Percentiles rank a stretch among this genome's conserved stretches.
phyloP scores from a whole-genome alignment of 164 flowering plant species.

The Dillenia turbinata region DNA sequence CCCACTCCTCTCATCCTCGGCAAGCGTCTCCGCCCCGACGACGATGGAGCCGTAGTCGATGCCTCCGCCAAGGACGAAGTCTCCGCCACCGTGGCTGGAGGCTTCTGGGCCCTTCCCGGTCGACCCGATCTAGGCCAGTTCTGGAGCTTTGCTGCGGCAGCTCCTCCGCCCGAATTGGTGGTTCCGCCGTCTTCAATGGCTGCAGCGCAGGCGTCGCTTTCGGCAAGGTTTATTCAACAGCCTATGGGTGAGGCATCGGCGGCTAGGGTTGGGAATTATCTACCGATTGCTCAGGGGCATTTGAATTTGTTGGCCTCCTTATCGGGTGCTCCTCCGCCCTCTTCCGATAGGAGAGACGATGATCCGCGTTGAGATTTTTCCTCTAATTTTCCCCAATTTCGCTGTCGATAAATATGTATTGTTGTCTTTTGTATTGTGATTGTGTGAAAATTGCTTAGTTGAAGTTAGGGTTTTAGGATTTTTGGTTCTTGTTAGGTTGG shows the following conservation, averaged over 20 bases:
- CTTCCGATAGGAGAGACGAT: constrained; percentile 49
- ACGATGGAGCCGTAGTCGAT: constrained; percentile 18
- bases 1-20: constrained; percentile 75
- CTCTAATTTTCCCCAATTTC: not conserved
- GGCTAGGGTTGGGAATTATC: constrained; percentile 67
- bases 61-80: constrained; percentile 18
- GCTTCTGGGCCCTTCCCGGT: constrained; percentile 83
- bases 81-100: constrained; percentile 29
- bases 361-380: constrained; percentile 39
- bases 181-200: constrained; percentile 24
- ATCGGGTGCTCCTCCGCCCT: constrained; percentile 41
- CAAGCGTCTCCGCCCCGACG: constrained; percentile 63
- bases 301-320: constrained; percentile 69
- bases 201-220: constrained; percentile 26
- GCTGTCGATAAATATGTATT: too few relatives aligned
- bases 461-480: too few relatives aligned
- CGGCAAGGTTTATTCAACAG: constrained; percentile 39
- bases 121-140: constrained; percentile 75
- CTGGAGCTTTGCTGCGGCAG: constrained; percentile 77
- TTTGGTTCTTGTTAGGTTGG: too few relatives aligned
- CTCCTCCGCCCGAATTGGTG: constrained; percentile 44
- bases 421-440: too few relatives aligned
- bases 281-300: constrained; percentile 60
- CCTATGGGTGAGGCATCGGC: constrained; percentile 71
- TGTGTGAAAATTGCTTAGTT: too few relatives aligned